phyloP scores from a whole-genome alignment of 495 filamentous ascomycete genomes.

The Trypethelium eluteriae region DNA sequence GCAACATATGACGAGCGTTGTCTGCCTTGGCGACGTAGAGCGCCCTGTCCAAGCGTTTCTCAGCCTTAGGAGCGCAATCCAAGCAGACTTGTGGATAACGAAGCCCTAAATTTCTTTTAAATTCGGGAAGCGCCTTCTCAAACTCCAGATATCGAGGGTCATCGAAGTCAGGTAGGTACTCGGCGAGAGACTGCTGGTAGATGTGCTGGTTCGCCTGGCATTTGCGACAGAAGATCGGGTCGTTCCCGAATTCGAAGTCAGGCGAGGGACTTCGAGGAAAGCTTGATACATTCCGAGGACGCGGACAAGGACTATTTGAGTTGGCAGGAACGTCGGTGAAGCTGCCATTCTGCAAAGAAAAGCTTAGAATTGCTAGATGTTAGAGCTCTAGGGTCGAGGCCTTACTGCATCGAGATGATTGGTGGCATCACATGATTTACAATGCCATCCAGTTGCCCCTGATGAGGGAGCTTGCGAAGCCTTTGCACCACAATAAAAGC shows the following conservation, averaged over 20 bases:
- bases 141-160: constrained; percentile 54
- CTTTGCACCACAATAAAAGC: constrained; percentile 7
- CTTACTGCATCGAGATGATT: constrained; percentile 9
- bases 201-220: constrained; percentile 80
- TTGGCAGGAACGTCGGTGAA: background rate
- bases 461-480: background rate
- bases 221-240: constrained; percentile 58
- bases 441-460: background rate
- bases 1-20: background rate
- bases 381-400: background rate
- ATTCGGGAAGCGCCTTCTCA: constrained; percentile 51
- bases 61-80: constrained; percentile 61
- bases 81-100: constrained; percentile 79
- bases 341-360: background rate
- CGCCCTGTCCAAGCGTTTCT: constrained; percentile 54
- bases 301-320: background rate
- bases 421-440: background rate
- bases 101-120: constrained; percentile 57
- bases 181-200: constrained; percentile 56
- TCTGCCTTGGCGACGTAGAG: constrained; percentile 61
- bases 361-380: background rate
- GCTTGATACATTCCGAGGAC: background rate
- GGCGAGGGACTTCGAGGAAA: constrained; percentile 27
- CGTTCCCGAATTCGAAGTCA: constrained; percentile 24
- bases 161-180: constrained; percentile 62